These are phyloP conservation scores for Alternaria ethzedia DNA, from an alignment of 2,329 filamentous ascomycete genomes.

Conservation along the genomic window DNA sequence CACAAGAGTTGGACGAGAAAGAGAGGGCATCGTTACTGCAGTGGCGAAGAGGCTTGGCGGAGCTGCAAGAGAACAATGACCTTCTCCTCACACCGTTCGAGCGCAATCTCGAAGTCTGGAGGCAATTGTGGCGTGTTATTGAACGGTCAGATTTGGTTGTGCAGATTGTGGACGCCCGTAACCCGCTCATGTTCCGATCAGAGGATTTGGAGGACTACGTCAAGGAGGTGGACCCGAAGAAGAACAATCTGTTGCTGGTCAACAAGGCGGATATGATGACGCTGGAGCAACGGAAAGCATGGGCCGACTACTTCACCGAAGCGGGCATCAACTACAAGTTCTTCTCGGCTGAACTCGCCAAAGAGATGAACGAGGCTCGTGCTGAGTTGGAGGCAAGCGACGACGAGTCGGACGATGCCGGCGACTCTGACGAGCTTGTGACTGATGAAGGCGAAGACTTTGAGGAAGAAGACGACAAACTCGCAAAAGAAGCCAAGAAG, in stretches of 20 bases:
- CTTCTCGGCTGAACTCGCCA: slow-evolving; percentile 92
- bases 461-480: slow-evolving; percentile 57
- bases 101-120: slow-evolving; percentile 96
- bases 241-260: slow-evolving; percentile 89
- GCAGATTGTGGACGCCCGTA: slow-evolving; percentile 97
- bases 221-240: slow-evolving; percentile 85
- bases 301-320: slow-evolving; percentile 85
- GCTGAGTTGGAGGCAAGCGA: slow-evolving; percentile 61
- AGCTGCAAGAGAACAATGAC: slow-evolving; percentile 92
- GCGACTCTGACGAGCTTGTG: slow-evolving; percentile 37
- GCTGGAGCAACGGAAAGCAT: slow-evolving; percentile 75
- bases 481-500: slow-evolving; percentile 54
- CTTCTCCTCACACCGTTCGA: slow-evolving; percentile 98
- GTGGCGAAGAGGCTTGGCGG: slow-evolving; percentile 89
- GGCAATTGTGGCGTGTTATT: slow-evolving; percentile 97
- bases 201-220: slow-evolving; percentile 94
- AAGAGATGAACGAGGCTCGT: slow-evolving; percentile 81
- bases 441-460: slow-evolving; percentile 55
- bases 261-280: slow-evolving; percentile 99
- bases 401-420: slow-evolving; percentile 24
- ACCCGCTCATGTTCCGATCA: slow-evolving; percentile 90
- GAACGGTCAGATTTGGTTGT: slow-evolving; percentile 95
- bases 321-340: slow-evolving; percentile 89
- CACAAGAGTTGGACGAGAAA: slow-evolving; percentile 76
- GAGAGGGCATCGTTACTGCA: slow-evolving; percentile 83